A percentile compares a stretch with the other conserved stretches of the same genome.
These are phyloP conservation scores for Sphenostylis stenocarpa DNA, from an alignment of 306 rosid species.

Conservation along the genomic window DNA sequence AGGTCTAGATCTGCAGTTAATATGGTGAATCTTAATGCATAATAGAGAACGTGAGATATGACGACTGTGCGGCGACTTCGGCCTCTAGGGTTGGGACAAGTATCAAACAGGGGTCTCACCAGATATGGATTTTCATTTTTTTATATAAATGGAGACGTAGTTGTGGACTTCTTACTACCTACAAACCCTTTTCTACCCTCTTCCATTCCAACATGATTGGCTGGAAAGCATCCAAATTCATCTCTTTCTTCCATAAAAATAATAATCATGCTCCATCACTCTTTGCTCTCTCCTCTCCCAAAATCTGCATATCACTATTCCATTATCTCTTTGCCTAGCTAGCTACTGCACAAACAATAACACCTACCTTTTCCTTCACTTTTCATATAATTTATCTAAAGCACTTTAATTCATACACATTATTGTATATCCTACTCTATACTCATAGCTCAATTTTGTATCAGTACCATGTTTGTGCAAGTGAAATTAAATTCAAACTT, in stretches of 20 bases:
- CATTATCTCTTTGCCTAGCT: conserved; percentile 11
- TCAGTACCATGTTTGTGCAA: too few relatives aligned
- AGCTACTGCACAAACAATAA: neutral
- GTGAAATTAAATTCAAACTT: too few relatives aligned
- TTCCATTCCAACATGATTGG: conserved; percentile 34
- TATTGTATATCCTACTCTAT: too few relatives aligned
- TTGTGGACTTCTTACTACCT: conserved; percentile 23
- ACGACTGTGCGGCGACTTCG: conserved; percentile 59
- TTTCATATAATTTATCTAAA: too few relatives aligned
- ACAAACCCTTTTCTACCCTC: conserved; percentile 12
- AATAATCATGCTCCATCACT: conserved; percentile 20
- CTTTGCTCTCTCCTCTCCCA: neutral
- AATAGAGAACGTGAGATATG: conserved; percentile 58
- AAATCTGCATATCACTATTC: neutral
- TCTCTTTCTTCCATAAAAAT: conserved; percentile 13
- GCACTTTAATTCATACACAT: too few relatives aligned
- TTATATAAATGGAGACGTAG: neutral
- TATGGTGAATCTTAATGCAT: conserved; percentile 44
- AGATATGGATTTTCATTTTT: neutral
- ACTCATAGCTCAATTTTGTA: too few relatives aligned
- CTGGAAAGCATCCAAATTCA: conserved; percentile 26
- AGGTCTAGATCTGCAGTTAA: conserved; percentile 47
- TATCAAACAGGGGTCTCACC: conserved; percentile 53
- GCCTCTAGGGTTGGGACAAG: conserved; percentile 57
- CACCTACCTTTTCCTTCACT: too few relatives aligned